Evolutionary conservation across 192 early-diverging fungal species (phyloP).

Genomic region (Entomortierella chlamydospora): DNA sequence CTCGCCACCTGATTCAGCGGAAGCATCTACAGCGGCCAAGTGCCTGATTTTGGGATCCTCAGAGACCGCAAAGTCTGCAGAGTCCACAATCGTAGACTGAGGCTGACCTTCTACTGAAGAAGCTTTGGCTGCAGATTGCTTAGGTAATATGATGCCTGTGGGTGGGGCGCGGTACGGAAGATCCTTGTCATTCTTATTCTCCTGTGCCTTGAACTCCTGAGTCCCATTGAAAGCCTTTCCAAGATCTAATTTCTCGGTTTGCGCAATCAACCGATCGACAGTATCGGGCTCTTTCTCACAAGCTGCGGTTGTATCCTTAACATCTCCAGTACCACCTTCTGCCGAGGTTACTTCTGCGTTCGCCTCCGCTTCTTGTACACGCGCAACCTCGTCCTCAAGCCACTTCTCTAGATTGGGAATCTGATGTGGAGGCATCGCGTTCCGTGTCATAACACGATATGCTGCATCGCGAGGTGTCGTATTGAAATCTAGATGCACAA

Average conservation of each 20-base stretch:
- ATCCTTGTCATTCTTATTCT: not conserved
- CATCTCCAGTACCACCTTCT: not conserved
- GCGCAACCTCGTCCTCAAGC: constrained; percentile 34
- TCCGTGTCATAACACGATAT: constrained; percentile 63
- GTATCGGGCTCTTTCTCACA: not conserved
- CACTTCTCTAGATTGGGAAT: constrained; percentile 36
- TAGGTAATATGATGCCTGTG: constrained; percentile 37
- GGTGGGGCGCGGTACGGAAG: constrained; percentile 46
- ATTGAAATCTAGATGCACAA: constrained; percentile 59
- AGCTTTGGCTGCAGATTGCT: not conserved
- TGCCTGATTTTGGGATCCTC: constrained; percentile 41
- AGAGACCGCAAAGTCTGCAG: constrained; percentile 13
- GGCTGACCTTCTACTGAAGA: constrained; percentile 5
- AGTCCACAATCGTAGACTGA: constrained; percentile 17
- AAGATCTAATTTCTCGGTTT: constrained; percentile 21
- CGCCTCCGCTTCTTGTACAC: constrained; percentile 24
- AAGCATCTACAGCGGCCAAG: constrained; percentile 4
- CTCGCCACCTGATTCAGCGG: constrained; percentile 4
- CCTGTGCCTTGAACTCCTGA: not conserved
- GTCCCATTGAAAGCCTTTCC: not conserved
- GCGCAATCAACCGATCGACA: constrained; percentile 13
- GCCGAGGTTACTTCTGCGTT: not conserved
- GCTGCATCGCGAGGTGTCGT: constrained; percentile 71
- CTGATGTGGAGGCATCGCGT: constrained; percentile 56
- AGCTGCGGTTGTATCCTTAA: too few relatives aligned